Base-by-base conservation (phyloP, 2,329 filamentous ascomycete genomes). In the Exophiala spinifera region DNA sequence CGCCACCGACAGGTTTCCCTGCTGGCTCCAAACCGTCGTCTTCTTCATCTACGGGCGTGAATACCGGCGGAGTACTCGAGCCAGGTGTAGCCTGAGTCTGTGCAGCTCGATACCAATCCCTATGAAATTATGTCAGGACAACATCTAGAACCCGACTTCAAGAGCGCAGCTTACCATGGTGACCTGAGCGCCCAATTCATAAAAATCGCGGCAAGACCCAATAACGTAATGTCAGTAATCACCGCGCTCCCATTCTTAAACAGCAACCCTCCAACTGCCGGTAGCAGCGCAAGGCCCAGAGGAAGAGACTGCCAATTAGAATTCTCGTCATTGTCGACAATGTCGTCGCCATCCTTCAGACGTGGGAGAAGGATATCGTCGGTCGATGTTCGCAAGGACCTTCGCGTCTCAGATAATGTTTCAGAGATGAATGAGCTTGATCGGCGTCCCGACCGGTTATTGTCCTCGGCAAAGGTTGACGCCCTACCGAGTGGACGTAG, bases 141-240 rank as follows among this genome's bases (percentile, higher is more conserved):
- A 65, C 46, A 36, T 13, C 36, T 17, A 28, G 31, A 20, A n/a
- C 14, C 10, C 8, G 23, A 10, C 11, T 5, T 25, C 34, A 3
- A 31, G 21, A 4, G 49, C 15, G 49, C 40, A 5, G 63, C 80
- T 68, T 75, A 91, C 91, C 92, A 97, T 63, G 92, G 92, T 62
- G 94, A 78, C 52, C 89, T 86, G 40, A 96, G 87, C 46, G 89
- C 91, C 89, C 91, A 96, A 68, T 96, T 91, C 58, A 97, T 76
- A 65, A 96, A 95, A 42, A 96, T 80, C 3, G 87, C 89, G 1
- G 89, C 88, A 57, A 97, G 72, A 2, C 81, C 84, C 28, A 97
- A 74, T 31, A 97, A 76, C 64, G 94, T 86, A 23, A 95, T 73
- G 70, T 97, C 92, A 0, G 91, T 96, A 51, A 91, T 83, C 57